A percentile compares a stretch with the other conserved stretches of the same genome.
Conservation (phyloP, 345 rosid species). For the Camelina neglecta region DNA sequence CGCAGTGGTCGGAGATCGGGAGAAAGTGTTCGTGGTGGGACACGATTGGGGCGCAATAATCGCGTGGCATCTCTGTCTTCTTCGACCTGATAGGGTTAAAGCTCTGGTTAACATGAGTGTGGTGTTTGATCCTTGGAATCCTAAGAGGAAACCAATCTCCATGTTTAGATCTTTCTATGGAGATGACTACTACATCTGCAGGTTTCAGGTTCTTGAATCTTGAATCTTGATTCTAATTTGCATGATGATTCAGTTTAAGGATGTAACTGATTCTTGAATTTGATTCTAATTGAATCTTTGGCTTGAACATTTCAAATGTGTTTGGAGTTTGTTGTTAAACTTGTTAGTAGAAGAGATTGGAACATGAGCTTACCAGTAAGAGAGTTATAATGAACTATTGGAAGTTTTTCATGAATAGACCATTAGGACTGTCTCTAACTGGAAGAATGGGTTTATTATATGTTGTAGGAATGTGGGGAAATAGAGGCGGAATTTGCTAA, state of each 20-base stretch:
- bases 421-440: slow-evolving; percentile 2
- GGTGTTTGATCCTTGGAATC: slow-evolving; percentile 40
- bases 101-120: slow-evolving; percentile 45
- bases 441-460: slow-evolving; percentile 6
- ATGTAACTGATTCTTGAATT: no score
- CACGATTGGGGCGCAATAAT: slow-evolving; percentile 48
- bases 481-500: slow-evolving; percentile 66
- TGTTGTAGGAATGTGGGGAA: slow-evolving; percentile 61
- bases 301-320: neutral
- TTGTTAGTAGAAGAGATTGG: neutral
- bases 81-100: slow-evolving; percentile 43
- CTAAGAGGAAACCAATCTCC: slow-evolving; percentile 39
- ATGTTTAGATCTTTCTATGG: slow-evolving; percentile 33
- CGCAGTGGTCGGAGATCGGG: slow-evolving; percentile 37
- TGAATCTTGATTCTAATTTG: no score
- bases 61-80: slow-evolving; percentile 47
- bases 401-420: neutral
- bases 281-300: neutral
- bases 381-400: neutral
- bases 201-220: slow-evolving; percentile 35
- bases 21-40: slow-evolving; percentile 46
- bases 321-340: neutral
- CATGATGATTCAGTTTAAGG: no score
- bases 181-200: slow-evolving; percentile 46
- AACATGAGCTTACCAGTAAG: no score